Evolutionary conservation across 805 yeast genomes (phyloP), one percentile per base, ranked within the genome.

Genomic region (Starmerella apis): DNA sequence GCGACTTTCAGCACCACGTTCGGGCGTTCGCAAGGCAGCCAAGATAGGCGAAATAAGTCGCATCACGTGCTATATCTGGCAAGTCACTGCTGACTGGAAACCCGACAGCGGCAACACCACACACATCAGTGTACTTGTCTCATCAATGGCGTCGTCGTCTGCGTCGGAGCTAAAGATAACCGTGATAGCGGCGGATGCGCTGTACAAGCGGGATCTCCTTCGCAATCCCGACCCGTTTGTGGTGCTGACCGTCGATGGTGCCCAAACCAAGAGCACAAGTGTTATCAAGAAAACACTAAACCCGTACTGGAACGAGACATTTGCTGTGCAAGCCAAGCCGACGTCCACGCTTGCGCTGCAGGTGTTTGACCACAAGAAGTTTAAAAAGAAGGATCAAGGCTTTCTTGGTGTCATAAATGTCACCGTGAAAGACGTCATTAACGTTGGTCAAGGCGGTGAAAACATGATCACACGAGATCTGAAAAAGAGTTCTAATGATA

Each of bases 191-290:
- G 96, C 97, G 13, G 98, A 92, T 66, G 85, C 95, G 23, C 79
- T 92, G 50, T 86, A 86, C 68, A 92, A 92, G 68, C 76, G 99
- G 56, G 99, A 92, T 66, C 88, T 92, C 22, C 86, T 88, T 65
- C 79, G 95, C 50, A 84, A 88, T 55, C 98, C 99, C 2, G 98
- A 92, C 67, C 98, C 99, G 10, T 92, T 92, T 70, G 96, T 96
- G 1, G 97, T 92, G 31, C 72, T 92, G 55, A 90, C 97, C 11
- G 88, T 92, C n/a, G 98, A 92, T 66, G 97, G 97, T 3, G 80
- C 85, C 19, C 98, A 92, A 65, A 92, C 97, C 1, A 86, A 86
- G 63, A 83, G 96, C 18, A 92, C 99, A 1, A 79, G 86, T 46
- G 92, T 95, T 31, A 92, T 94, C 27, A 86, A 86, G 63, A 87